Base-by-base conservation (phyloP, 345 rosid species). In the Salix brachista region DNA sequence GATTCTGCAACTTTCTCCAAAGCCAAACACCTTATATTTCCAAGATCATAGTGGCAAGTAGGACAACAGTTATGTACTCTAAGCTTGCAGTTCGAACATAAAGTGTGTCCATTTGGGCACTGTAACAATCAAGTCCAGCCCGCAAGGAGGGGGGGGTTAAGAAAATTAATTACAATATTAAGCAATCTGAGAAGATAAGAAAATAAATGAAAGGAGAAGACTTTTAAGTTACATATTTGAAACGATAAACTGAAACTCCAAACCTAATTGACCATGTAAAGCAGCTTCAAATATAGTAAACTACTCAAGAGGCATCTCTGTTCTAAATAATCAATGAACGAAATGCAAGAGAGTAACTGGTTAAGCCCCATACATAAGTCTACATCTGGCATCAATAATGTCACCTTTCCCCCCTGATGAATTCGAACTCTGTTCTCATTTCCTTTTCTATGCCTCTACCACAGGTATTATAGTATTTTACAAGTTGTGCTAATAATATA, bases 81-180 rank as follows among this genome's bases (percentile, higher is more conserved):
- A 39, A 69, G 81, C 85, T 90, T 90, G 88, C 94, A 88, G 80
- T 76, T 74, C 7, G 85, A 84, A 75, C 90, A 90, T 52, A 88
- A 41, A 5, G 88, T 90, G 76, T 92, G 88, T 79, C 93, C 91
- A 78, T 83, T 89, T 77, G 90, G 86, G 85, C 90, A 91, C 96
- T 93, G 69, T 34, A 72, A 41, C 25, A 75, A 75, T 71, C 58
- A 77, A 16, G 71, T 42, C 50, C n/a, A 34, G 18, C 48, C 37
- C 19, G 54, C 23, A 68, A 73, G 10, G 60, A 73, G 69, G 21
- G 32, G 62, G 26, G 58, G 10, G 56, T 60, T 60, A 72, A 70
- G 65, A 65, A 23, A 69, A 16, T 26, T 10, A 10, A 58, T 58
- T 30, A 52, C 46, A 78, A 68, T 50, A 30, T 32, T 28, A n/a